Percentiles rank a stretch among this genome's conserved stretches.
Conservation (phyloP, 331 rosid species). For the Rosa hybrid region DNA sequence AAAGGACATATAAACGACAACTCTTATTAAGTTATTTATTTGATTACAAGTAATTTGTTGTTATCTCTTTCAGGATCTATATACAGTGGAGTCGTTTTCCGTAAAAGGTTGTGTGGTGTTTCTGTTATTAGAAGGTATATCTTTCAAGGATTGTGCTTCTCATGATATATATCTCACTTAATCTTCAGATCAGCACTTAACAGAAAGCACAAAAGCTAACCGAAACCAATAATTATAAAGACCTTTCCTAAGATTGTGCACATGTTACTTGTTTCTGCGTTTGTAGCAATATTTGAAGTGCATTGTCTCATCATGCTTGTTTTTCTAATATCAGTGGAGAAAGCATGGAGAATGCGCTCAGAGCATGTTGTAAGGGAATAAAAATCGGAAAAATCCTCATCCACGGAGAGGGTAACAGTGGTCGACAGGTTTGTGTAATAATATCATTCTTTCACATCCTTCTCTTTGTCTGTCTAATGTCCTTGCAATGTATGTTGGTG, state of each 20-base stretch:
- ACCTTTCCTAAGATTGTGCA: background rate
- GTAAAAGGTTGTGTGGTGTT: conserved; percentile 22
- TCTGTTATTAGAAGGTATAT: conserved; percentile 31
- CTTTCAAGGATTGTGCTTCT: background rate
- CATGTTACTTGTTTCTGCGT: background rate
- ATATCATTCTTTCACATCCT: background rate
- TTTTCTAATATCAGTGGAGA: conserved; percentile 15
- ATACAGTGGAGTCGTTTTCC: conserved; percentile 28
- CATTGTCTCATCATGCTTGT: background rate
- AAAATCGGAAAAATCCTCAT: conserved; percentile 32
- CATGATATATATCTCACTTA: background rate
- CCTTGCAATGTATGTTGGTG: background rate
- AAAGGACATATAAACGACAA: background rate
- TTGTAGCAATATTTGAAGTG: background rate
- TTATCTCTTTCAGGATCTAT: conserved; percentile 15
- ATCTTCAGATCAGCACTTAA: background rate
- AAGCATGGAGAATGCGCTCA: conserved; percentile 31
- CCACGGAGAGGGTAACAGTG: conserved; percentile 25
- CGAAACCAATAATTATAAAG: background rate
- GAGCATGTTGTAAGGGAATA: conserved; percentile 31
- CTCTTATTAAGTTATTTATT: background rate
- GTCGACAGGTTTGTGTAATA: conserved; percentile 22
- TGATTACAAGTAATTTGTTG: background rate
- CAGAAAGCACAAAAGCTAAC: background rate
- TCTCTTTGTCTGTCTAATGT: conserved; percentile 1